Percentiles rank a stretch among this genome's conserved stretches.
These are phyloP conservation scores for Colletotrichum liaoningense DNA, from an alignment of 2,329 filamentous ascomycete genomes.

Conservation along the genomic window DNA sequence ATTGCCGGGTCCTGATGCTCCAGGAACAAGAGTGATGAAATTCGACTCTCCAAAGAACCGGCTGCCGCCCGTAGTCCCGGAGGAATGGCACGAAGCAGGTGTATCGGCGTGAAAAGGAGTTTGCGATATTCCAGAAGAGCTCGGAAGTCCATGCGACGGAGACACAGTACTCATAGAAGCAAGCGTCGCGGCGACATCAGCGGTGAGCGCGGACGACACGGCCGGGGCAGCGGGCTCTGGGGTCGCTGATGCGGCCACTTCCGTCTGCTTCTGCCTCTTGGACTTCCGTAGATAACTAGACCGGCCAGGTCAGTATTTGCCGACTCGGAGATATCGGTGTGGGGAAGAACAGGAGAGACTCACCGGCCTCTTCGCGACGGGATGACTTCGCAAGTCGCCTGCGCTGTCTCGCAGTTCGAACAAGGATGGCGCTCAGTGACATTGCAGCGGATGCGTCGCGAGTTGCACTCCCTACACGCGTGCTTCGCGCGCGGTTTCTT, in stretches of 20 bases:
- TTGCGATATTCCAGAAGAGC: neutral
- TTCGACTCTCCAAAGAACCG: conserved; percentile 54
- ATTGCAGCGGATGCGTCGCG: conserved; percentile 38
- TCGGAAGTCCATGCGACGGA: conserved; percentile 20
- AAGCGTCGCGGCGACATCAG: conserved; percentile 17
- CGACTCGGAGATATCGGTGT: too few relatives aligned
- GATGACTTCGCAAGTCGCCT: conserved; percentile 35
- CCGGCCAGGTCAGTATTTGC: neutral
- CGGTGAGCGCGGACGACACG: conserved; percentile 7
- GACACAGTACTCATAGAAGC: conserved; percentile 24
- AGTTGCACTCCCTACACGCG: conserved; percentile 39
- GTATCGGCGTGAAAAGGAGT: conserved; percentile 28
- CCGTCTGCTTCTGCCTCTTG: conserved; percentile 18
- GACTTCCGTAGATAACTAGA: conserved; percentile 36
- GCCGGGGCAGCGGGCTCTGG: neutral
- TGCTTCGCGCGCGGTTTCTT: conserved; percentile 39
- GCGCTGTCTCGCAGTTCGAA: conserved; percentile 36
- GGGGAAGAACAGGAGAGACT: neutral
- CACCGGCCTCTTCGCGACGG: conserved; percentile 36
- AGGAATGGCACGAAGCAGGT: conserved; percentile 15
- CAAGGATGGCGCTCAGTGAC: conserved; percentile 38
- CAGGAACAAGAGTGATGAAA: conserved; percentile 48
- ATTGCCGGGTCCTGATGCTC: neutral
- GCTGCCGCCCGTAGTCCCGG: conserved; percentile 8
- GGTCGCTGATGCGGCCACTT: neutral